Conservation (phyloP, 73 alveolate genomes). For the Tetrahymena elliotti region DNA sequence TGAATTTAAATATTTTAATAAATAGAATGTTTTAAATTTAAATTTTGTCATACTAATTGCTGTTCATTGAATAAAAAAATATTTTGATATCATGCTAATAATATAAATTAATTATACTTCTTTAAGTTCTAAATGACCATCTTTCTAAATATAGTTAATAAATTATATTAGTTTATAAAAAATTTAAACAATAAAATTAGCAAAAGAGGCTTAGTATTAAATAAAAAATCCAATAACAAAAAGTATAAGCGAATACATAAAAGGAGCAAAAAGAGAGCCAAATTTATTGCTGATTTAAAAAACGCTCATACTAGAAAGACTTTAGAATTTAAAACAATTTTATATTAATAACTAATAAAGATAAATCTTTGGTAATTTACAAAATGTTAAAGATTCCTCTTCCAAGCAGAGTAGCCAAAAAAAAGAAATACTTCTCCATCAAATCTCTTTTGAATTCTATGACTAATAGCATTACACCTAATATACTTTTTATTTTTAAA, state of each 20-base stretch:
- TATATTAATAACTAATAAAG: no score
- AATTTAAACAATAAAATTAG: no score
- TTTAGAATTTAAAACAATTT: no score
- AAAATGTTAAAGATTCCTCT: not conserved
- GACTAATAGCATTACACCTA: not conserved
- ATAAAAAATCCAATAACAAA: not conserved
- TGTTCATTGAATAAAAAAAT: no score
- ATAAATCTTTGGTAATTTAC: not conserved
- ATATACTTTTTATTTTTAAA: not conserved
- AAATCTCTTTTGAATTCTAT: not conserved
- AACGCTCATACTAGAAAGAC: not conserved
- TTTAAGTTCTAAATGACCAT: not conserved
- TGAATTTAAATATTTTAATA: no score
- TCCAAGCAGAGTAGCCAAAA: not conserved
- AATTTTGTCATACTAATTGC: not conserved
- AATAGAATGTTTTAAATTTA: no score
- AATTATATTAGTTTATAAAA: no score
- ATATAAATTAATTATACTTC: not conserved
- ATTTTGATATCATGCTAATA: not conserved
- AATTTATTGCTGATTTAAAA: no score
- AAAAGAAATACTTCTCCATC: not conserved
- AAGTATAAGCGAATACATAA: not conserved
- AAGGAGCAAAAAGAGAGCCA: not conserved
- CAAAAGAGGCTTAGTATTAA: not conserved
- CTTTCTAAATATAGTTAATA: not conserved